Evolutionary conservation across 2,329 filamentous ascomycete species (phyloP), one percentile per base, ranked within the genome.

Genomic region (Nectriaceae sp.): DNA sequence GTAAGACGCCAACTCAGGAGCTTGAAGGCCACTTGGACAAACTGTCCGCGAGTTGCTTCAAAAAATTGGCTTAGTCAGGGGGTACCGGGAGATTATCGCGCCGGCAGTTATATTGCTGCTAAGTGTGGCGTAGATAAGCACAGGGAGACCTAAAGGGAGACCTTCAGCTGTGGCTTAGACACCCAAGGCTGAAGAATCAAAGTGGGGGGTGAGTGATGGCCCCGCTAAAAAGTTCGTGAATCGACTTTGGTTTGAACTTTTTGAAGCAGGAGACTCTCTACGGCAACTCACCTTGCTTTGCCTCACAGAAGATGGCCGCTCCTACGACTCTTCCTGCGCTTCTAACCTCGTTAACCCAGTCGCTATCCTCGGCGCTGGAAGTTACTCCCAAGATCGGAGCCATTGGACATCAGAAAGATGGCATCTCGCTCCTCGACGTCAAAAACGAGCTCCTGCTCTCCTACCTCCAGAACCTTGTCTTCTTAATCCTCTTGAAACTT

Each of bases 361-460:
- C 83, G 2, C 67, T 87, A 1, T 75, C 77, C 0, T 79, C 84
- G 1, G 83, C 88, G 0, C 77, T 87, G 39, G 83, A 91, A 49
- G 84, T 86, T 5, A 78, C 86, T 0, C 83, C 87, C 0, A 81
- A 82, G 41, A 67, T 84, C 16, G 67, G 77, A n/a, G 69, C 76
- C 13, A 80, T 95, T 50, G 75, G 87, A 41, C 83, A 89, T n/a
- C 87, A 89, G 2, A 79, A 86, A 55, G 85, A 96, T 62, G 93
- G 94, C 65, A 94, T 99, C 49, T 97, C 94, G 1, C 83, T 99
- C 1, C 85, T 99, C 63, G 91, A 97, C 66, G 85, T 90, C 56
- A 99, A 99, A 75, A 97, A 95, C 71, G 94, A 99, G 67, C 80
- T 99, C n/a, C 84, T 99, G 16, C 84, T 99, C 33, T 93, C 93